Base-by-base conservation (phyloP, 495 filamentous ascomycete genomes). In the Venustampulla echinocandica region DNA sequence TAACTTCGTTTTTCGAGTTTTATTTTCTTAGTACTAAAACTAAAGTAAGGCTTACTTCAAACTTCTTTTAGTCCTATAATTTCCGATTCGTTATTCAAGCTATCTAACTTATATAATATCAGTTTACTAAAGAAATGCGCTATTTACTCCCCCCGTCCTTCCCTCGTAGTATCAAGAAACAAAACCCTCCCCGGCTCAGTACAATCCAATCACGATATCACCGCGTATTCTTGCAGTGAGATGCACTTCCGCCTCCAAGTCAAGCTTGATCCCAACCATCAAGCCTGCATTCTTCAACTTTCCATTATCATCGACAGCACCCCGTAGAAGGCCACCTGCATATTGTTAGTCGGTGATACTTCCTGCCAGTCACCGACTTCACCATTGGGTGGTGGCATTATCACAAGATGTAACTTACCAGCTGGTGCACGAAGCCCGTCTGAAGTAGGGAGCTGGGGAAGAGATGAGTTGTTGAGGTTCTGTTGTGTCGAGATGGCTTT, bases 171-270 rank as follows among this genome's bases (percentile, higher is more conserved):
- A n/a, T n/a, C n/a, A n/a, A n/a, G n/a, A n/a, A n/a, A n/a, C n/a
- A n/a, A n/a, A n/a, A n/a, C n/a, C n/a, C n/a, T n/a, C n/a, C n/a
- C n/a, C n/a, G n/a, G n/a, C n/a, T n/a, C n/a, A 35, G n/a, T 35
- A 63, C 49, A 23, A 58, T 64, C 48, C 33, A 10, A 35, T 15
- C 5, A 14, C 18, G 33, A 70, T 69, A 46, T 70, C 67, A 58
- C 67, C 67, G 24, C 64, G 52, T 37, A 69, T 59, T 49, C 67
- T 50, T n/a, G 67, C 67, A 2, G 67, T 69, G 47, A 70, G 46
- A 49, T 70, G 67, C 17, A 70, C 64, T 46, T 70, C 67, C 2
- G 67, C 67, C 41, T 70, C 67, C 20, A 70, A 42, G 53, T 70
- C 67, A 25, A 70, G 62, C 60, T 70, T 70, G 53, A 70, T 70